Conservation (phyloP, 768 basidiomycete genomes). For the Hypholoma sublateritium region DNA sequence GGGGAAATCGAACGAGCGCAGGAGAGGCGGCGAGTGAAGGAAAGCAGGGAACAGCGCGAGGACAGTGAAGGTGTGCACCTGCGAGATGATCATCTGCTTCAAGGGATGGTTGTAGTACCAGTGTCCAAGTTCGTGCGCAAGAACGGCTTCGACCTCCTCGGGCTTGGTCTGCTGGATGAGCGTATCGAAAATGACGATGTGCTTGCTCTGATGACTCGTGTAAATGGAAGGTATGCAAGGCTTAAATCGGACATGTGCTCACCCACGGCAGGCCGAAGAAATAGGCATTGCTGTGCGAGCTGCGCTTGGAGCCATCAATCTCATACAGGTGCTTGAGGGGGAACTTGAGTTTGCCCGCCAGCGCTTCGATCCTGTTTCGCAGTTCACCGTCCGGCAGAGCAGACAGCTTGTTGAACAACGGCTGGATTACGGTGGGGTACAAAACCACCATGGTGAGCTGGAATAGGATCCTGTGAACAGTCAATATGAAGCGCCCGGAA, state of each 20-base stretch:
- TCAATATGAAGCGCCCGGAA: neutral
- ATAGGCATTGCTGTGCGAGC: conserved; percentile 96
- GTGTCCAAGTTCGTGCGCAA: conserved; percentile 96
- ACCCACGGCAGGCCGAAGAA: conserved; percentile 98
- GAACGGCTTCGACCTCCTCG: conserved; percentile 95
- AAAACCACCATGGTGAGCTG: conserved; percentile 82
- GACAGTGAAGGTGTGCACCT: conserved; percentile 85
- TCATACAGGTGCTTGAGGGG: conserved; percentile 94
- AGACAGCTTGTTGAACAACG: conserved; percentile 96
- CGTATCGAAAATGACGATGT: conserved; percentile 97
- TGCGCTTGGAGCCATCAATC: conserved; percentile 95
- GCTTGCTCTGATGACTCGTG: conserved; percentile 62
- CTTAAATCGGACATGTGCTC: conserved; percentile 13
- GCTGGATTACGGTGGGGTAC: conserved; percentile 88
- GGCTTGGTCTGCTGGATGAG: conserved; percentile 89
- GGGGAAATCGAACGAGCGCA: conserved; percentile 81
- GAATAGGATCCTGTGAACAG: conserved; percentile 61
- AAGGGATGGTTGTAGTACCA: conserved; percentile 93
- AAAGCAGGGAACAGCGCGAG: conserved; percentile 90
- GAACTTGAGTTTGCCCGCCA: conserved; percentile 85
- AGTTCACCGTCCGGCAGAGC: conserved; percentile 79
- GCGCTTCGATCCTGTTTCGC: conserved; percentile 69
- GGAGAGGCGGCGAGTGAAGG: conserved; percentile 74
- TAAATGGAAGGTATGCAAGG: neutral
- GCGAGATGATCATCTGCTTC: conserved; percentile 83